phyloP scores from a whole-genome alignment of 2,329 filamentous ascomycete genomes.

The Pseudogymnoascus sp. region DNA sequence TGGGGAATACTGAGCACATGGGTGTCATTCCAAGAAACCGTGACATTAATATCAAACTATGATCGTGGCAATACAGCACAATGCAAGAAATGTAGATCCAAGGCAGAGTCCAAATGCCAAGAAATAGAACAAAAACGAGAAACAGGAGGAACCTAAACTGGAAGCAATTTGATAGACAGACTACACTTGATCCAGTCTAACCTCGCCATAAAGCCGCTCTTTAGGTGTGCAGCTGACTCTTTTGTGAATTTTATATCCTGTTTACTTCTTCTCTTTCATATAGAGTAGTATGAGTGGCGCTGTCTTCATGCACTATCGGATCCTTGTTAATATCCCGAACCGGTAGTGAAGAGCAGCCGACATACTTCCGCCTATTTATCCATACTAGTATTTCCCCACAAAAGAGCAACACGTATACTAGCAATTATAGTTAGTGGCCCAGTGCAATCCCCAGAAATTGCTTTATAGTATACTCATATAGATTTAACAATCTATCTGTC shows the following conservation, averaged over 20 bases:
- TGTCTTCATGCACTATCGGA: neutral
- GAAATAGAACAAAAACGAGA: no score
- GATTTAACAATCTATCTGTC: conserved; percentile 2
- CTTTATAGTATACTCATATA: neutral
- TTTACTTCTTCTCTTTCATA: neutral
- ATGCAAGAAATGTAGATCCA: no score
- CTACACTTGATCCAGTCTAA: neutral
- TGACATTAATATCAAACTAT: no score
- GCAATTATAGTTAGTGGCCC: neutral
- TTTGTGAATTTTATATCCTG: neutral
- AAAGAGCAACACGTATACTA: neutral
- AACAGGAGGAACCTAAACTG: no score
- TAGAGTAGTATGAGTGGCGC: neutral
- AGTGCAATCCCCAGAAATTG: neutral
- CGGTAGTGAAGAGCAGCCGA: neutral
- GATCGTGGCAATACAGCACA: no score
- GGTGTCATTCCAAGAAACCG: no score
- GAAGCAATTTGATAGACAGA: no score
- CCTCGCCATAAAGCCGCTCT: neutral
- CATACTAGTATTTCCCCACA: neutral
- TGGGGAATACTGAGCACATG: no score
- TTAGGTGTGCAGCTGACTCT: neutral
- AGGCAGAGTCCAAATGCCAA: no score
- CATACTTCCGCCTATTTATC: neutral
- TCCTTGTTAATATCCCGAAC: neutral